Percentiles rank a stretch among this genome's conserved stretches.
phyloP scores from a whole-genome alignment of 1,139 yeast genomes.

The Meyerozyma sp. region DNA sequence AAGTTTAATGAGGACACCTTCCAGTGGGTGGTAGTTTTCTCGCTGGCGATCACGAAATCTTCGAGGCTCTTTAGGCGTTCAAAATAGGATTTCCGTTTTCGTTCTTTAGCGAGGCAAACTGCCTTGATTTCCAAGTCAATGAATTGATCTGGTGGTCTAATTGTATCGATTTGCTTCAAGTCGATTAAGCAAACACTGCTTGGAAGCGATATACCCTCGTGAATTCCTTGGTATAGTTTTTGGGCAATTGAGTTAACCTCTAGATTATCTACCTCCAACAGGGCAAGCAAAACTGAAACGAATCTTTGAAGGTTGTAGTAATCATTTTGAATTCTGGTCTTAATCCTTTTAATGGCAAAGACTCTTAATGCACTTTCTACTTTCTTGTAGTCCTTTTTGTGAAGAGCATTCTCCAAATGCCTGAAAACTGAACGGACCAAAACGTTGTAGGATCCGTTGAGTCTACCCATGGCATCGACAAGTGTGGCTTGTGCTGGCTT shows the following conservation, averaged over 20 bases:
- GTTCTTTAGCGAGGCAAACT: slow-evolving; percentile 53
- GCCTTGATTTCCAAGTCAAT: slow-evolving; percentile 54
- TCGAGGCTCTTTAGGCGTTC: slow-evolving; percentile 41
- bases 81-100: slow-evolving; percentile 42
- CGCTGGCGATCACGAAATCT: slow-evolving; percentile 33
- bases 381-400: slow-evolving; percentile 39
- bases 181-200: slow-evolving; percentile 56
- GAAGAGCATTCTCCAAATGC: slow-evolving; percentile 19
- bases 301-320: slow-evolving; percentile 46
- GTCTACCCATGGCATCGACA: slow-evolving; percentile 65
- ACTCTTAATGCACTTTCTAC: slow-evolving; percentile 66
- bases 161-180: slow-evolving; percentile 35
- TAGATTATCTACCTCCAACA: slow-evolving; percentile 55
- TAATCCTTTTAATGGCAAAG: slow-evolving; percentile 48
- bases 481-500: slow-evolving; percentile 68
- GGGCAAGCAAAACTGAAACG: slow-evolving; percentile 45
- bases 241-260: slow-evolving; percentile 51
- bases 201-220: slow-evolving; percentile 49
- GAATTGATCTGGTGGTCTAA: slow-evolving; percentile 61
- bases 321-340: slow-evolving; percentile 53
- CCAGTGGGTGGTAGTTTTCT: slow-evolving; percentile 56
- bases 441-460: slow-evolving; percentile 62
- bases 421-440: slow-evolving; percentile 47
- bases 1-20: slow-evolving; percentile 54
- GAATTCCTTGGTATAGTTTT: slow-evolving; percentile 43